phyloP scores from a whole-genome alignment of 495 filamentous ascomycete species.

The Pseudevernia furfuracea region DNA sequence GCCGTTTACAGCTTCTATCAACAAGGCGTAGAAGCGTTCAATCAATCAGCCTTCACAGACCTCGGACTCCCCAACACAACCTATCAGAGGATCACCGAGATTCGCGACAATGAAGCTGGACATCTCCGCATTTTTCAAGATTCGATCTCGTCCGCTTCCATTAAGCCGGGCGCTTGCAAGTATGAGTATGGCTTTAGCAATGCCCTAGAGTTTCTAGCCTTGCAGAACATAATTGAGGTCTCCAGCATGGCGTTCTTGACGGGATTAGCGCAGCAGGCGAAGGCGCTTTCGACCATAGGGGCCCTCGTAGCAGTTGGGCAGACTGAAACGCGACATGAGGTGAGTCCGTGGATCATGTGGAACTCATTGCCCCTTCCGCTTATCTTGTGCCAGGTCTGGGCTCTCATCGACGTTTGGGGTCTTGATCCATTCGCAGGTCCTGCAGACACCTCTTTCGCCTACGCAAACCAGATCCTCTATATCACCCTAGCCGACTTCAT shows the following conservation, averaged over 20 bases:
- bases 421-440: conserved; percentile 11
- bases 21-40: conserved; percentile 14
- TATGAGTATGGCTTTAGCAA: neutral
- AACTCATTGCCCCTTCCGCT: neutral
- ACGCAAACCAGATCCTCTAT: conserved; percentile 14
- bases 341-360: neutral
- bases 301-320: conserved; percentile 9
- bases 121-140: conserved; percentile 14
- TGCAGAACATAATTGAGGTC: conserved; percentile 15
- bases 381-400: conserved; percentile 8
- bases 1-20: conserved; percentile 10
- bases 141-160: conserved; percentile 7
- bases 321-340: conserved; percentile 12
- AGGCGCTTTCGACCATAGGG: neutral
- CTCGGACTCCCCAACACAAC: conserved; percentile 11
- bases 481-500: conserved; percentile 2
- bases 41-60: conserved; percentile 8
- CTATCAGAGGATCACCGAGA: conserved; percentile 11
- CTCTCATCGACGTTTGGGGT: conserved; percentile 10
- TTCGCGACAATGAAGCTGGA: conserved; percentile 13
- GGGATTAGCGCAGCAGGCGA: conserved; percentile 9
- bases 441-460: conserved; percentile 9
- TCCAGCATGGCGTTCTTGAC: conserved; percentile 15
- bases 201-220: conserved; percentile 5
- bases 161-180: conserved; percentile 11